These are phyloP conservation scores for Lactarius psammicola DNA, from an alignment of 768 basidiomycete species.

Conservation along the genomic window DNA sequence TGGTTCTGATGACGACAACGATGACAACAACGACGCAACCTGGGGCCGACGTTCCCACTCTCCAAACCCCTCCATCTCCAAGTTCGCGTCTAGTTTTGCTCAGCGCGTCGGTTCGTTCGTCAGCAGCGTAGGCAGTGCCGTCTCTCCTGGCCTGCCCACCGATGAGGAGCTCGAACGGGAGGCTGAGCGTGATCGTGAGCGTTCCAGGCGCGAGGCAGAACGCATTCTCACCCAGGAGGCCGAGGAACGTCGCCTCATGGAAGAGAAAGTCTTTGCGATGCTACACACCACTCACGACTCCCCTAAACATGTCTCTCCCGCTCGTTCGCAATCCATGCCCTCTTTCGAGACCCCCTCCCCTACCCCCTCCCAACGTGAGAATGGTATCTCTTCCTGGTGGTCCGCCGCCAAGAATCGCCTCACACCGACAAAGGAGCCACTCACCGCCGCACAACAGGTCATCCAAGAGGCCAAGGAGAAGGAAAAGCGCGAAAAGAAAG, in stretches of 20 bases:
- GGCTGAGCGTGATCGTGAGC: slow-evolving; percentile 72
- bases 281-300: slow-evolving; percentile 46
- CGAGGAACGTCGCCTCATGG: slow-evolving; percentile 61
- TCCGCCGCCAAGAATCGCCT: slow-evolving; percentile 67
- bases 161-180: slow-evolving; percentile 83
- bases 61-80: slow-evolving; percentile 67
- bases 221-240: slow-evolving; percentile 70
- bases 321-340: slow-evolving; percentile 52
- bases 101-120: slow-evolving; percentile 72
- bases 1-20: slow-evolving; percentile 47
- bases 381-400: slow-evolving; percentile 55
- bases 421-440: slow-evolving; percentile 72
- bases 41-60: slow-evolving; percentile 54
- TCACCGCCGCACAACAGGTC: slow-evolving; percentile 85
- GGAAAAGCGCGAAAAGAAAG: slow-evolving; percentile 49
- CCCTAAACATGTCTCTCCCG: slow-evolving; percentile 55
- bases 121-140: slow-evolving; percentile 42
- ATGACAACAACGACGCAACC: slow-evolving; percentile 42
- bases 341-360: slow-evolving; percentile 49
- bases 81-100: slow-evolving; percentile 71
- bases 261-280: slow-evolving; percentile 78
- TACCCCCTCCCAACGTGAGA: slow-evolving; percentile 62
- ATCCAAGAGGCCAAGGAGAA: slow-evolving; percentile 70
- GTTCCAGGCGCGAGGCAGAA: slow-evolving; percentile 74
- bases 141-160: slow-evolving; percentile 48